phyloP scores from a whole-genome alignment of 768 basidiomycete species.

The Sarcodon aspratus region DNA sequence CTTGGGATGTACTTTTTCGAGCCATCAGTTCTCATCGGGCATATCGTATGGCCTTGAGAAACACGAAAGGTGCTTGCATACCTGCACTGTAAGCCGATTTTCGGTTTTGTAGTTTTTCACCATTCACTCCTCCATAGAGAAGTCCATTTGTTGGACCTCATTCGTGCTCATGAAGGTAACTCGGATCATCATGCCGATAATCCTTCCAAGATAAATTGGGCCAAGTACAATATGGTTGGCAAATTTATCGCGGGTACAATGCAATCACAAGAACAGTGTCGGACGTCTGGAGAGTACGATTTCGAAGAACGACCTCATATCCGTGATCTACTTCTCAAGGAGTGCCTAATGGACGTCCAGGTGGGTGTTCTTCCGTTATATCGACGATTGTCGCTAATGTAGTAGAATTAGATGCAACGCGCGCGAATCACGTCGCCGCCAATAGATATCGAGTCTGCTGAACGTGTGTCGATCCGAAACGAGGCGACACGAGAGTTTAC shows the following conservation, averaged over 20 bases:
- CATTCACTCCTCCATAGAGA: conserved; percentile 39
- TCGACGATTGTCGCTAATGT: not conserved
- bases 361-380: conserved; percentile 24
- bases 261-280: conserved; percentile 70
- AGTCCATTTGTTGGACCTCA: conserved; percentile 83
- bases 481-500: too few relatives aligned
- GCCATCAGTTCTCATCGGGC: conserved; percentile 74
- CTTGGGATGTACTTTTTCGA: conserved; percentile 78
- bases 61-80: conserved; percentile 79
- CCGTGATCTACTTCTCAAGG: conserved; percentile 37
- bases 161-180: conserved; percentile 80
- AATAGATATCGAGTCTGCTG: too few relatives aligned
- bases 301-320: conserved; percentile 48
- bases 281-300: conserved; percentile 38
- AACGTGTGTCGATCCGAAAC: too few relatives aligned
- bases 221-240: conserved; percentile 90
- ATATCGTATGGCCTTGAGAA: conserved; percentile 83
- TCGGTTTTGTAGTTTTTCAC: conserved; percentile 4
- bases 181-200: conserved; percentile 57
- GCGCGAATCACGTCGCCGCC: too few relatives aligned
- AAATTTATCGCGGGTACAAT: conserved; percentile 70
- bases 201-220: conserved; percentile 80
- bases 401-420: conserved; percentile 41
- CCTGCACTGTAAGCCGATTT: conserved; percentile 52
- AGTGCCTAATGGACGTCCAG: conserved; percentile 59